Conservation (phyloP, 2,329 filamentous ascomycete species). For the Amphichorda felina region DNA sequence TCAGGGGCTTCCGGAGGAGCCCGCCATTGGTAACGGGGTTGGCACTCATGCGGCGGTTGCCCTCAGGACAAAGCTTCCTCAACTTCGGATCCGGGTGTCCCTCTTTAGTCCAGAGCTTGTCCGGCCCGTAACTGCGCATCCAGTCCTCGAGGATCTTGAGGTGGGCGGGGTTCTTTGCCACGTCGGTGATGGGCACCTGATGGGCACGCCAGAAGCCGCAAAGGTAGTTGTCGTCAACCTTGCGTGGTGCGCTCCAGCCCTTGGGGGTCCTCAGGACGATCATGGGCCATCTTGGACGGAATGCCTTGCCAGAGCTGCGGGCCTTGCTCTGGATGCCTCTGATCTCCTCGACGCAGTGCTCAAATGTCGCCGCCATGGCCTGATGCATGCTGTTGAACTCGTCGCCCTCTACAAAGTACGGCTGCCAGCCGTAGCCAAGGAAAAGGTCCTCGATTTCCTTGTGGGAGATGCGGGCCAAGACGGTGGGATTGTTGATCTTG, state of each 20-base stretch:
- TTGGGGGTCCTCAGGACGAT: slow-evolving; percentile 67
- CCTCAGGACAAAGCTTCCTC: slow-evolving; percentile 50
- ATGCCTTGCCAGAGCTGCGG: slow-evolving; percentile 55
- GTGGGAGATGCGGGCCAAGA: slow-evolving; percentile 63
- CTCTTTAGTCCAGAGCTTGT: slow-evolving; percentile 53
- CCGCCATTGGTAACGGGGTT: slow-evolving; percentile 69
- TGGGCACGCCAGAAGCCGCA: slow-evolving; percentile 72
- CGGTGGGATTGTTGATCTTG: slow-evolving; percentile 73
- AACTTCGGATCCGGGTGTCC: slow-evolving; percentile 54
- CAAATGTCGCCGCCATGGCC: slow-evolving; percentile 67
- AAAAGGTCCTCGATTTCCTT: slow-evolving; percentile 61
- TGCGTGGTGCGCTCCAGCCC: slow-evolving; percentile 67
- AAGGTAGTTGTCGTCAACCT: slow-evolving; percentile 57
- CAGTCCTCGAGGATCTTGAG: slow-evolving; percentile 60
- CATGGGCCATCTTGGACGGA: slow-evolving; percentile 68
- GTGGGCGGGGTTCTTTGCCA: slow-evolving; percentile 51
- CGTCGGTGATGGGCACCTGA: slow-evolving; percentile 65
- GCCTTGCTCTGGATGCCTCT: slow-evolving; percentile 57
- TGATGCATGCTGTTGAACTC: slow-evolving; percentile 68
- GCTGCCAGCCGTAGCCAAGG: slow-evolving; percentile 64
- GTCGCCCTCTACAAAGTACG: slow-evolving; percentile 70
- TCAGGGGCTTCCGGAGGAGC: slow-evolving; percentile 51
- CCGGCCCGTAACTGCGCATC: slow-evolving; percentile 68
- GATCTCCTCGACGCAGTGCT: slow-evolving; percentile 62
- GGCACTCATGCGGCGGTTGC: slow-evolving; percentile 61